Base-by-base conservation (phyloP, 2,329 filamentous ascomycete genomes). In the Botrytis fragariae region DNA sequence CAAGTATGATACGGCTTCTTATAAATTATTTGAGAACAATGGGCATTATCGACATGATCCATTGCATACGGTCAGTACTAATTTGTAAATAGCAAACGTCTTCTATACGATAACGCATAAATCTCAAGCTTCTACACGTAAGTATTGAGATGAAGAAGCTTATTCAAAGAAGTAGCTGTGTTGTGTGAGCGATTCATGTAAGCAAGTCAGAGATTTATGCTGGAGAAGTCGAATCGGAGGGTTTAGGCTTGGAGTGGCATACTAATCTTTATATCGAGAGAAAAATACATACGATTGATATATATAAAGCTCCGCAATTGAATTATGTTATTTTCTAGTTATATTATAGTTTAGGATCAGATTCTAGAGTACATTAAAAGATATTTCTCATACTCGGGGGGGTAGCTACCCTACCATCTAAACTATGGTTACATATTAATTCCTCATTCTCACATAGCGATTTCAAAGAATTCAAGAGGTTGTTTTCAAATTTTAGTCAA, bases 331-430 rank as follows among this genome's bases (percentile, higher is more conserved):
- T 29, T 6, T 29, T 3, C 1, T 54, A 12, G 4, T 29, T 18
- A 25, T 3, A 29, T 29, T 8, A 16, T 29, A 54, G 6, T 29
- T 8, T 3, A 54, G 3, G 0, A 0, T 29, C 3, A 7, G 0
- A 29, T 54, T 7, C 14, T 54, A 2, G 6, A 8, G 51, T 54
- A 7, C 3, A 54, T 54, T 16, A 3, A 14, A 3, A 54, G n/a
- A 16, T 8, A 3, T 7, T 54, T 29, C 3, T 29, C 3, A n/a
- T 8, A 8, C 5, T 3, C 4, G 14, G 7, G 51, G n/a, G 14
- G 4, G 2, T 18, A 54, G 51, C 51, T 54, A 3, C 7, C 14
- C 2, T 29, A 16, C 3, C 12, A 16, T 29, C 51, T 54, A 18
- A 29, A 1, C 3, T 29, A 29, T 3, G 14, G 51, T 54, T 7